Percentiles rank a stretch among this genome's conserved stretches.
These are phyloP conservation scores for Beauveria australis DNA, from an alignment of 2,329 filamentous ascomycete genomes.

Conservation along the genomic window DNA sequence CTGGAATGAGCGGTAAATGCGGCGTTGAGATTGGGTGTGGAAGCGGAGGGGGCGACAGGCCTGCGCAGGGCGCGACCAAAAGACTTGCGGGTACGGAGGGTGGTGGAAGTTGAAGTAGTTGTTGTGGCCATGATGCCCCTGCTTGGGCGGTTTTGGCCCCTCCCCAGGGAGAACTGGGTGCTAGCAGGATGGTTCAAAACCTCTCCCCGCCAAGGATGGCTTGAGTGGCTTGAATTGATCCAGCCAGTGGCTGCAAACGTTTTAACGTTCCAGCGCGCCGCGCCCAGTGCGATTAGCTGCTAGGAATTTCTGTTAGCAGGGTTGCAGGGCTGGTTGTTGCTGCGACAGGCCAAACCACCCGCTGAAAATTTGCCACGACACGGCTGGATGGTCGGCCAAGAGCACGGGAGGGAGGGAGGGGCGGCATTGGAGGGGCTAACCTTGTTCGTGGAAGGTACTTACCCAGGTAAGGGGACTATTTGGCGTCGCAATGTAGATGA, in stretches of 20 bases:
- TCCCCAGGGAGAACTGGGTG: background rate
- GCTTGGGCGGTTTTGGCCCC: background rate
- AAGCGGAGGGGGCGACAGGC: constrained; percentile 37
- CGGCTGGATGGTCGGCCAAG: no score
- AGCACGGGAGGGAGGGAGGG: background rate
- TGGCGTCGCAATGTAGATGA: no score
- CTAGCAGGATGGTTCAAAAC: background rate
- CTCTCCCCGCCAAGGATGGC: background rate
- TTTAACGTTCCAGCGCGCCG: no score
- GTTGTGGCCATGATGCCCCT: constrained; percentile 12
- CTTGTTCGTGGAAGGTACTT: background rate
- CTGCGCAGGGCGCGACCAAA: constrained; percentile 34
- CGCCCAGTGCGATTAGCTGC: no score
- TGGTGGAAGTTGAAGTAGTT: constrained; percentile 10
- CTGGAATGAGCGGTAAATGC: constrained; percentile 43
- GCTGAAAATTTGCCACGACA: background rate
- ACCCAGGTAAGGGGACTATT: background rate
- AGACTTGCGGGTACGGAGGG: constrained; percentile 9
- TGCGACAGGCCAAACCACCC: background rate
- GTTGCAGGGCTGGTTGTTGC: background rate
- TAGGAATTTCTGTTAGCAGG: background rate
- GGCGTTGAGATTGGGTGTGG: constrained; percentile 50
- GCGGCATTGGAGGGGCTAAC: background rate
- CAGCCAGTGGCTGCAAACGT: no score
- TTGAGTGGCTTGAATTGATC: background rate